Base-by-base conservation (phyloP, 345 rosid species). In the Viola odorata region DNA sequence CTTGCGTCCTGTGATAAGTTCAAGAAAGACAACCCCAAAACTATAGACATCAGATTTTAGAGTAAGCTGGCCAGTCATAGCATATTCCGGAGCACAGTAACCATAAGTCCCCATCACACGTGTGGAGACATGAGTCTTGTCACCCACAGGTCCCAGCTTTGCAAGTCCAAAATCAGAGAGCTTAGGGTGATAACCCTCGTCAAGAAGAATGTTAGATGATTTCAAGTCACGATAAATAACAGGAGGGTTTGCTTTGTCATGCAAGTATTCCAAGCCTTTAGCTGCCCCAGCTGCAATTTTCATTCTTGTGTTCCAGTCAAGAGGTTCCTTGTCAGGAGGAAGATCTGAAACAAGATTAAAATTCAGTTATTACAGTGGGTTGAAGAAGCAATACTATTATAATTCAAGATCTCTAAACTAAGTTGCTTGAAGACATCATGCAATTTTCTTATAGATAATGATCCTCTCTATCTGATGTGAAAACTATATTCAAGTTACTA, bases 51-150 rank as follows among this genome's bases (percentile, higher is more conserved):
- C 99, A 3, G 97, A 94, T 66, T 94, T 94, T 14, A 94, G 65
- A 41, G 99, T 94, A 39, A 94, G 95, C 47, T 94, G 99, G 37
- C 99, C 99, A 0, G 99, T 94, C 99, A 94, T 94, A 32, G 99
- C 99, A 65, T 92, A 92, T 67, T 92, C 98, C 0, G 98, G 98
- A 39, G 98, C 98, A 81, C 98, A 92, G 62, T 92, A 94, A 67
- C 97, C 99, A 48, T 94, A 87, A n/a, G 99, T 94, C 7, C 99
- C 99, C 99, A 94, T 94, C 60, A 94, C 99, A 62, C 99, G 91
- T 5, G 98, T 92, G 7, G 97, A 94, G 70, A 94, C 99, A 47
- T 94, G 99, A 58, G 99, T 90, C 73, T 94, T 87, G 69, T 94
- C 99, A 15, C 99, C 99, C 45, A 94, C 99, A 41, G 99, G 99